A percentile compares a stretch with the other conserved stretches of the same genome.
Evolutionary conservation across 1,284 basidiomycete species (phyloP).

Genomic region (Cronartium quercuum): DNA sequence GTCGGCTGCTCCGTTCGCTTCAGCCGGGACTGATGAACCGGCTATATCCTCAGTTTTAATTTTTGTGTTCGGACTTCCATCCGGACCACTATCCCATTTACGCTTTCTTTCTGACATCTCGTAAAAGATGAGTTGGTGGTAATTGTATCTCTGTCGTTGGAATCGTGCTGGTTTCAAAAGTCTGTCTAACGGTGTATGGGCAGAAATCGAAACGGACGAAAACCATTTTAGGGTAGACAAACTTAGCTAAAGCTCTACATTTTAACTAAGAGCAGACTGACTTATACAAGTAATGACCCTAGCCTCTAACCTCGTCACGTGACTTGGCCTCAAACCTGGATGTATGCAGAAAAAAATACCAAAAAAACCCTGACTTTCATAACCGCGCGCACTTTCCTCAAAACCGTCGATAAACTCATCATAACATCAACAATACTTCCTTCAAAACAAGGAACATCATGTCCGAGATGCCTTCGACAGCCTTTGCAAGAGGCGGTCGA

Average conservation of each 20-base stretch:
- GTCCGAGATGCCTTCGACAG: not conserved
- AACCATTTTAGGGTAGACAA: too few relatives aligned
- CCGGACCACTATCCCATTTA: constrained; percentile 37
- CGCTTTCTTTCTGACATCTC: constrained; percentile 31
- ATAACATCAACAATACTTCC: not conserved
- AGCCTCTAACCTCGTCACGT: too few relatives aligned
- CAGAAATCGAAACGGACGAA: too few relatives aligned
- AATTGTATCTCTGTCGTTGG: not conserved
- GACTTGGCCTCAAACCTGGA: too few relatives aligned
- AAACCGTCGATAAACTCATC: not conserved
- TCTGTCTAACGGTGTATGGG: too few relatives aligned
- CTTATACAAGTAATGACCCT: too few relatives aligned
- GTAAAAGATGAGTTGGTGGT: not conserved
- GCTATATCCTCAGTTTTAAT: not conserved
- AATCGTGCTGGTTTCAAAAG: too few relatives aligned
- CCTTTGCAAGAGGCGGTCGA: not conserved
- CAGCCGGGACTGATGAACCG: not conserved
- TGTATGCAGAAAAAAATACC: not conserved
- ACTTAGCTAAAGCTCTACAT: too few relatives aligned
- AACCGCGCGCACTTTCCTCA: not conserved
- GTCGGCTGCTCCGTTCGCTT: constrained; percentile 33
- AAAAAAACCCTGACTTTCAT: not conserved
- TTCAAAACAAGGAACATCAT: not conserved
- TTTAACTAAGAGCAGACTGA: too few relatives aligned
- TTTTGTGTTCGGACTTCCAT: constrained; percentile 21